A percentile compares a stretch with the other conserved stretches of the same genome.
These are phyloP conservation scores for Tagetes erecta DNA, from an alignment of 129 eudicot species.

Conservation along the genomic window DNA sequence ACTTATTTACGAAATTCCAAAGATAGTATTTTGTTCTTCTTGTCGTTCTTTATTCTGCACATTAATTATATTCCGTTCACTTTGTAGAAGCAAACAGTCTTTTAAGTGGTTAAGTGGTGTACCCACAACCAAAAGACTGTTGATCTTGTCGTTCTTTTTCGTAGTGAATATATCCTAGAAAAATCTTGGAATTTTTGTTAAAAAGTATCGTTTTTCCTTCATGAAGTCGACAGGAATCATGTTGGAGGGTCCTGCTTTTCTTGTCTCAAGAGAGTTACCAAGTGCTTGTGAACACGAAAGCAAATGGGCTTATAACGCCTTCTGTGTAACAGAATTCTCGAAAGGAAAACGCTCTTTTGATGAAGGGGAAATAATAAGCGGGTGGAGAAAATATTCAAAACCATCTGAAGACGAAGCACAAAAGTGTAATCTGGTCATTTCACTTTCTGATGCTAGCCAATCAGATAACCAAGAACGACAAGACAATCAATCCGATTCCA, in stretches of 20 bases:
- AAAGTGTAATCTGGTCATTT: constrained; percentile 8
- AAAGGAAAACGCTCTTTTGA: constrained; percentile 46
- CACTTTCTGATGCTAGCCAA: constrained; percentile 29
- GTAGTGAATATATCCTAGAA: too few species aligned
- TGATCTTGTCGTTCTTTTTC: too few species aligned
- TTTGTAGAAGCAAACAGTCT: constrained; percentile 14
- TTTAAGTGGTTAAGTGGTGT: not conserved
- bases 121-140: too few species aligned
- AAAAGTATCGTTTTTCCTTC: not conserved
- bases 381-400: constrained; percentile 38
- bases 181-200: too few species aligned
- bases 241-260: constrained; percentile 55
- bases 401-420: constrained; percentile 17
- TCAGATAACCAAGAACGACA: constrained; percentile 27
- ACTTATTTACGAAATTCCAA: constrained; percentile 10
- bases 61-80: constrained; percentile 18
- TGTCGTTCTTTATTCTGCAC: constrained; percentile 17
- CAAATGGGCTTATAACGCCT: constrained; percentile 50
- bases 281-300: constrained; percentile 55
- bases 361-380: constrained; percentile 22
- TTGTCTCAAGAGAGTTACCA: constrained; percentile 53
- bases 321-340: constrained; percentile 36
- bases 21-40: constrained; percentile 17
- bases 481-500: constrained; percentile 44
- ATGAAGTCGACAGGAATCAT: constrained; percentile 25